These are phyloP conservation scores for Venturia pyrina DNA, from an alignment of 2,329 filamentous ascomycete species.

Conservation along the genomic window DNA sequence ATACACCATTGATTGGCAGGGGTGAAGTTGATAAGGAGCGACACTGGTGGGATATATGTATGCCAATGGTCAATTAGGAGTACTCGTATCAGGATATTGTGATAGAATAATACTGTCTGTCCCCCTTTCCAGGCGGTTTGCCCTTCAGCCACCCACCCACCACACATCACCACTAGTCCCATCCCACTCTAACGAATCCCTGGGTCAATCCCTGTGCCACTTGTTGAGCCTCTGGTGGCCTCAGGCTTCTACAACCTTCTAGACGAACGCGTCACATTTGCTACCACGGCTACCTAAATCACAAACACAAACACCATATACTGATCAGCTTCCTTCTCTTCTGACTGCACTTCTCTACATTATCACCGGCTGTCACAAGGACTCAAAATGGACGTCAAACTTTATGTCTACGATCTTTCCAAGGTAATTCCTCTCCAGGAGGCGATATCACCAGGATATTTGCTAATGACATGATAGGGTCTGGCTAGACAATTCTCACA, in stretches of 20 bases:
- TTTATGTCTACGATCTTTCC: conserved; percentile 44
- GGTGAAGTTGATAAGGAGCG: not conserved
- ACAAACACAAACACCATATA: not conserved
- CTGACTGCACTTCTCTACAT: not conserved
- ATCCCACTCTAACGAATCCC: not conserved
- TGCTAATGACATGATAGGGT: conserved; percentile 29
- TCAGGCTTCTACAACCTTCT: not conserved
- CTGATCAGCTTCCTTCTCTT: not conserved
- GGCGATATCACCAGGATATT: not conserved
- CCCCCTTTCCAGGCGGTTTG: not conserved
- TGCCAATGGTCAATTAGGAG: not conserved
- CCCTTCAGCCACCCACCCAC: not conserved
- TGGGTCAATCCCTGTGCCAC: not conserved
- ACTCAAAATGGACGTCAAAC: conserved; percentile 36
- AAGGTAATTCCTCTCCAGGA: conserved; percentile 20
- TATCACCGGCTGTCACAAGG: not conserved
- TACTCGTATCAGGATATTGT: not conserved
- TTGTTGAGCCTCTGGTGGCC: not conserved
- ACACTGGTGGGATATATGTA: not conserved
- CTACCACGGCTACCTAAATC: not conserved
- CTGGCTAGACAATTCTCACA: conserved; percentile 47
- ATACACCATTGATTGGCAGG: not conserved
- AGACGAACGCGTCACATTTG: conserved; percentile 2
- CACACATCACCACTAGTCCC: no score
- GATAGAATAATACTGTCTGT: not conserved